phyloP scores from a whole-genome alignment of 2,329 filamentous ascomycete species.

The Fusarium torulosum region DNA sequence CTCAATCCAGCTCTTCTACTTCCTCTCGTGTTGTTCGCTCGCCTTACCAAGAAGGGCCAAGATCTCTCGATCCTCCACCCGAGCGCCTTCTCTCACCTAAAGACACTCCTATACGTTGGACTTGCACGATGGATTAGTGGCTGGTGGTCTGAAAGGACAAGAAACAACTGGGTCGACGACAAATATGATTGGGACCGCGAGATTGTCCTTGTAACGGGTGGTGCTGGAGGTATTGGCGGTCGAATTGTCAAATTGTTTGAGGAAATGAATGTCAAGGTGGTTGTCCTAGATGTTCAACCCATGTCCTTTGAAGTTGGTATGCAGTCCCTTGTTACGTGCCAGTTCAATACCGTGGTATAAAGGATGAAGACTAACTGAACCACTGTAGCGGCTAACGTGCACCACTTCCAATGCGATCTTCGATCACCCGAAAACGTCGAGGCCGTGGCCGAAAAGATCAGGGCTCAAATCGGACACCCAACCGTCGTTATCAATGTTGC shows the following conservation, averaged over 20 bases:
- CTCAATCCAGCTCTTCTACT: conserved; percentile 75
- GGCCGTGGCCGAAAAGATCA: conserved; percentile 65
- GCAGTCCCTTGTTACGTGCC: conserved; percentile 34
- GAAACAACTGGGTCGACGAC: conserved; percentile 55
- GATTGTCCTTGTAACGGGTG: conserved; percentile 80
- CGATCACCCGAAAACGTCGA: conserved; percentile 68
- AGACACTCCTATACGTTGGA: conserved; percentile 50
- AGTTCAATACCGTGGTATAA: neutral
- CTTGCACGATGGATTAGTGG: conserved; percentile 47
- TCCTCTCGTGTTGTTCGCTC: conserved; percentile 71
- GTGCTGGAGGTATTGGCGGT: conserved; percentile 79
- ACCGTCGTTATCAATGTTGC: conserved; percentile 81
- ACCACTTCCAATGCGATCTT: conserved; percentile 78
- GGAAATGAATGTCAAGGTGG: conserved; percentile 73
- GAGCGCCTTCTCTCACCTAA: conserved; percentile 63
- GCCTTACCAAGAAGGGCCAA: conserved; percentile 72
- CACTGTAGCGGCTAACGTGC: conserved; percentile 62
- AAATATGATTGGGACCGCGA: conserved; percentile 75
- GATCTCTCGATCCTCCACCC: conserved; percentile 66
- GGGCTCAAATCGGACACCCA: conserved; percentile 69
- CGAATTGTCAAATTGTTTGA: conserved; percentile 74
- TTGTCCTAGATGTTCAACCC: conserved; percentile 77
- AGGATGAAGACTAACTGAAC: conserved; percentile 22
- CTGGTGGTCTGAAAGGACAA: conserved; percentile 52
- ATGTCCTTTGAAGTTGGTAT: conserved; percentile 66